phyloP scores from a whole-genome alignment of 2,329 filamentous ascomycete species.

The Monosporascus sp. region DNA sequence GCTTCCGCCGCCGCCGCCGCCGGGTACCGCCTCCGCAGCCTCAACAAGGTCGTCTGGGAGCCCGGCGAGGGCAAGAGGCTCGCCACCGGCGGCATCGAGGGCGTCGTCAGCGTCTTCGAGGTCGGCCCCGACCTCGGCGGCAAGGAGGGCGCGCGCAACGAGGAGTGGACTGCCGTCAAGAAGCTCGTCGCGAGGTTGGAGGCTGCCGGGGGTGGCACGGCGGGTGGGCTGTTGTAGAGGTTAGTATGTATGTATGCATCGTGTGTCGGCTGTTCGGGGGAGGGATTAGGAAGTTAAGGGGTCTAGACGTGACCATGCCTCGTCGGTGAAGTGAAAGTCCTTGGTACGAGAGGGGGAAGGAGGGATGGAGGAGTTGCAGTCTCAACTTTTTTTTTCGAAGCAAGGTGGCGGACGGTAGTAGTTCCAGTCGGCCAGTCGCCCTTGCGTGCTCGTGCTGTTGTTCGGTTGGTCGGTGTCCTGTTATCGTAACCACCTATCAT shows the following conservation, averaged over 20 bases:
- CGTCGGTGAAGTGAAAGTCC: too few species aligned
- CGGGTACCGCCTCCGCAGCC: constrained; percentile 37
- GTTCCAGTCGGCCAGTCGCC: too few species aligned
- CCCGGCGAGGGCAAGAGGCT: constrained; percentile 78
- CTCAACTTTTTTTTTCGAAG: too few species aligned
- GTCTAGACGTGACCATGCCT: background rate
- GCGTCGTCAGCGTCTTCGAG: constrained; percentile 87
- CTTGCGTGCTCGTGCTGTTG: too few species aligned
- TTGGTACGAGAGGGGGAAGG: too few species aligned
- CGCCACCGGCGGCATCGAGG: constrained; percentile 88
- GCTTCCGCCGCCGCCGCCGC: background rate
- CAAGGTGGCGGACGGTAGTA: too few species aligned
- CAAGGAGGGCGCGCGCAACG: constrained; percentile 73
- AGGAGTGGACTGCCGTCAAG: constrained; percentile 94
- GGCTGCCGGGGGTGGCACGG: constrained; percentile 47
- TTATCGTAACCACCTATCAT: too few species aligned
- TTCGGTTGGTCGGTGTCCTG: too few species aligned
- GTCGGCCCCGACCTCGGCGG: constrained; percentile 78
- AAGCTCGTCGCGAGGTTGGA: constrained; percentile 77
- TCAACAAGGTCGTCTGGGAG: constrained; percentile 96
- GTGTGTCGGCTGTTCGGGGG: constrained; percentile 27
- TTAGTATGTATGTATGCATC: constrained; percentile 12
- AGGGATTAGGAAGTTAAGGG: background rate
- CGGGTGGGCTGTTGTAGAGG: constrained; percentile 18
- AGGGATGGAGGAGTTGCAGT: too few species aligned